Base-by-base conservation (phyloP, 305 asterid genomes). In the Rubia tinctorum region DNA sequence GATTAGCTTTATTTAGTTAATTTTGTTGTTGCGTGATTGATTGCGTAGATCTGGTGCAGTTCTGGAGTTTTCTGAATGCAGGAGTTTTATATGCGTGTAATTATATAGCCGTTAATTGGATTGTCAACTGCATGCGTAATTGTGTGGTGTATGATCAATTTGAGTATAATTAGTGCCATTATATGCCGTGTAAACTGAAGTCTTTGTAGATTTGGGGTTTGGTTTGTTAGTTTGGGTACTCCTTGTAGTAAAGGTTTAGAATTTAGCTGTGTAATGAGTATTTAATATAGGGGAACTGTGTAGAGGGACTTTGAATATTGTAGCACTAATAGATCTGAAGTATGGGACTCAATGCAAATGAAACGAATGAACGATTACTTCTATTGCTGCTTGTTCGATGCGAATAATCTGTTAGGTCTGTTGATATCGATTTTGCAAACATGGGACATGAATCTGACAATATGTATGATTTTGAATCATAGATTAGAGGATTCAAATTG, bases 261-360 rank as follows among this genome's bases (percentile, higher is more conserved):
- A 42, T 17, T 69, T 7, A 22, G 47, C 43, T 51, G 14, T 13
- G 5, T 42, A 25, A 5, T n/a, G 59, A 18, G 23, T 49, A n/a
- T 37, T n/a, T 17, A 1, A 5, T 18, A 17, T 13, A 8, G 27
- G 44, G 3, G 37, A 8, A 0, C 11, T 6, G 59, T 17, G 43
- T 22, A 13, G 4, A n/a, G 11, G 3, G 3, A n/a, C 15, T 14
- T 71, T 51, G 58, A 51, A 55, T 13, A 9, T 45, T 3, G 17
- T 39, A 56, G 12, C 23, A 71, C 3, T 55, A 14, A 5, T 71
- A 71, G 68, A 71, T 71, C 58, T 71, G 59, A 65, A 40, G 56
- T 55, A 20, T 30, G 49, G 9, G 27, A 55, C 25, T 11, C 62
- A 20, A 56, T 25, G 27, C 1, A 14, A 37, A 37, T 58, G 2